Evolutionary conservation across 164 flowering plant species (phyloP), one percentile per base, ranked within the genome.

Genomic region (Houttuynia cordata): DNA sequence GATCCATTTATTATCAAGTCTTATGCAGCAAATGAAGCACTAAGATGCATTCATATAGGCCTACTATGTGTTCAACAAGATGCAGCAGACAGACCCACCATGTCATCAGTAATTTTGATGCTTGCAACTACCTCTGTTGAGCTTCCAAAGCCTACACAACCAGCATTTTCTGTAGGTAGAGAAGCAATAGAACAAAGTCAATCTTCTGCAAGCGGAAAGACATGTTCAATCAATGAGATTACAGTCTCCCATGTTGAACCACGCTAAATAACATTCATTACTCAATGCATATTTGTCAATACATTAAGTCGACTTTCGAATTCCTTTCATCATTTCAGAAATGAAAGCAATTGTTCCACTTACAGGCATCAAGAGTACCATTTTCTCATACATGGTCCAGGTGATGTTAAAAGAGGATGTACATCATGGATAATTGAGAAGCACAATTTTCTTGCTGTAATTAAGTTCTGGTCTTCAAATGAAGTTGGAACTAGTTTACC

Each of bases 11-110:
- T 57, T 18, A 10, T 19, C n/a, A 24, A 30, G 5, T 57, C 61
- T 47, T 19, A 20, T 50, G 5, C 59, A 17, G 18, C 7, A 24
- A 25, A 21, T 18, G 60, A 63, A 45, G 21, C 57, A 9, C 47
- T 63, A 14, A 63, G 59, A 45, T 63, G 59, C 50, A 42, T 63
- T n/a, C 41, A 56, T n/a, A 25, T 63, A 7, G 53, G 66, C 12
- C 52, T 63, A 21, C 40, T 63, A 10, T 63, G 66, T 42, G 66
- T 63, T 54, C 66, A 56, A 56, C 59, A 63, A 14, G 60, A 63
- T 23, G 59, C 66, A 21, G 53, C 51, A 24, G 54, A 57, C 21
- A 25, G 67, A 21, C 61, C 67, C 24, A 64, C 61, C 55, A 64
- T 64, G 61, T 50, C 67, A 7, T 45, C 61, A 24, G 47, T 64